Evolutionary conservation across 2,329 filamentous ascomycete species (phyloP).

Genomic region (Calonectria honghensis): DNA sequence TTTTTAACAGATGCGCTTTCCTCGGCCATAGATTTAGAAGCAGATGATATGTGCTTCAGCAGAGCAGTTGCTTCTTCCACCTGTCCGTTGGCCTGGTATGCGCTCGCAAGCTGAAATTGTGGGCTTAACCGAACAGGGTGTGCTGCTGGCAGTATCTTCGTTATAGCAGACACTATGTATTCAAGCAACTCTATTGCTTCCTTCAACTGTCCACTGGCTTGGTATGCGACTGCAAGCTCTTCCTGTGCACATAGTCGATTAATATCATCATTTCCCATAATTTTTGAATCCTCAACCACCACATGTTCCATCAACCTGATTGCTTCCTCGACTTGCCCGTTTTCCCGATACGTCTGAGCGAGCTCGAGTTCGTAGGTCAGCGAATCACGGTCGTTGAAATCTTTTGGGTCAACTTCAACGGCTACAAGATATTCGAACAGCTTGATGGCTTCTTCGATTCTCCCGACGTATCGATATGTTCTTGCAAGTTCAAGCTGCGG

Average conservation of each 20-base stretch:
- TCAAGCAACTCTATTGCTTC: constrained; percentile 6
- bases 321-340: background rate
- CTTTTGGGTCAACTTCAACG: background rate
- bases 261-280: background rate
- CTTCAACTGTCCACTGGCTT: background rate
- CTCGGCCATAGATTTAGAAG: background rate
- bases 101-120: background rate
- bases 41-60: background rate
- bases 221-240: constrained; percentile 20
- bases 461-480: constrained; percentile 7
- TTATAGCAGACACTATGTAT: background rate
- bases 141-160: background rate
- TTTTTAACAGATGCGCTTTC: background rate
- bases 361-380: background rate
- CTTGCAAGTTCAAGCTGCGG: background rate
- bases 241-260: constrained; percentile 17
- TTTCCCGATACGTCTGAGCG: background rate
- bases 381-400: background rate
- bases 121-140: background rate
- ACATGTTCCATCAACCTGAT: constrained; percentile 26
- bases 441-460: constrained; percentile 4
- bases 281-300: background rate
- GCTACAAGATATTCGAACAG: constrained; percentile 32
- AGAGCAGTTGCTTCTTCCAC: background rate
- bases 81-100: constrained; percentile 8